Evolutionary conservation across 805 yeast genomes (phyloP), one percentile per base, ranked within the genome.

Genomic region (Kockiozyma suomiensis): DNA sequence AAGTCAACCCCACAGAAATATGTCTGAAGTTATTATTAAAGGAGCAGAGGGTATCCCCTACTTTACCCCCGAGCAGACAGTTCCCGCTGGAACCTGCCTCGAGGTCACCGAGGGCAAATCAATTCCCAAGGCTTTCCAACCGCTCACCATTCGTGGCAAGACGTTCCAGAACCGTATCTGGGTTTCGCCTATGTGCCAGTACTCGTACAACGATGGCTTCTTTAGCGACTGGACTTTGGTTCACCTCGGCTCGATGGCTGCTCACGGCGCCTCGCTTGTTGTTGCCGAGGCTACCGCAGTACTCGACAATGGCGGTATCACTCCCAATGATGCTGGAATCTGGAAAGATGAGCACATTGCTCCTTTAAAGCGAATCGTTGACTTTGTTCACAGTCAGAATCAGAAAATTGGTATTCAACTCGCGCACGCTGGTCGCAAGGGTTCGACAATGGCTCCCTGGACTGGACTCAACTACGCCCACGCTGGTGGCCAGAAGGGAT

Each of bases 381-480:
- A 79, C 50, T 73, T 66, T 43, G 77, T 79, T 26, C 84, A 81
- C 63, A 69, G 67, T 1, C 78, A 79, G 59, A 69, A 68, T 42
- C 75, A 73, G 35, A 69, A 70, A 23, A 77, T 82, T 58, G 87
- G 85, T 33, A 70, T 81, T 52, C 88, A 84, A 69, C 42, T 84
- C 25, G 80, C 78, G 13, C 86, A 83, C 69, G 83, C 81, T 32
- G 87, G 86, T 52, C 77, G 85, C 66, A 81, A 81, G 65, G 77
- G 75, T 0, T 70, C 75, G 54, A 75, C 75, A 19, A 3, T 74
- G 74, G 15, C 76, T 59, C 64, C 66, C 68, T 53, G 73, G 71
- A 23, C 60, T 21, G 46, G 60, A 15, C 48, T 42, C 21, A 58
- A 52, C 38, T 60, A 61, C 47, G 59, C 64, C 21, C 55, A 56